Percentiles rank a stretch among this genome's conserved stretches.
These are phyloP conservation scores for Hypoxylon trugodes DNA, from an alignment of 495 filamentous ascomycete genomes.

Conservation along the genomic window DNA sequence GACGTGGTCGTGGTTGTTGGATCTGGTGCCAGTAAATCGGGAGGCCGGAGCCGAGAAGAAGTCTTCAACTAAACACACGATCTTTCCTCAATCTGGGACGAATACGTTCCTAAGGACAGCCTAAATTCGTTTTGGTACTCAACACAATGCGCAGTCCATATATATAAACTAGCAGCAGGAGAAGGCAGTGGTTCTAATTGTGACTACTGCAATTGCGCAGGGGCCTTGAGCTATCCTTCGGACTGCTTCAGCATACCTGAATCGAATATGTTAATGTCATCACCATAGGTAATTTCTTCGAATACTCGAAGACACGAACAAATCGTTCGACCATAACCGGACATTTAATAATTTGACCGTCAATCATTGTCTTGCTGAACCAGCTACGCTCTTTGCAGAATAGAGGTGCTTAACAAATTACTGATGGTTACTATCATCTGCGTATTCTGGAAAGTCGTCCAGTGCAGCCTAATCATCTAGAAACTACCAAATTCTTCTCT, in stretches of 20 bases:
- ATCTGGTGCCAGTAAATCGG: background rate
- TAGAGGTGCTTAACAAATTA: constrained; percentile 10
- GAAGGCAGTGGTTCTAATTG: no score
- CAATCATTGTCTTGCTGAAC: constrained; percentile 15
- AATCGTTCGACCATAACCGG: no score
- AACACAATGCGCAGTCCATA: constrained; percentile 14
- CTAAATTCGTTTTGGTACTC: constrained; percentile 29
- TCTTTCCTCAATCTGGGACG: constrained; percentile 6
- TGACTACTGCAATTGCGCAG: background rate
- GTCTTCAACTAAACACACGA: constrained; percentile 8
- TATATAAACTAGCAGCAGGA: no score
- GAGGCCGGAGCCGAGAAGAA: constrained; percentile 15
- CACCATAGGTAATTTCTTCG: no score
- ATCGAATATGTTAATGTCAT: no score
- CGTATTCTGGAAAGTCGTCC: background rate
- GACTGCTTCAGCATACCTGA: no score
- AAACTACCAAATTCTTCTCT: constrained; percentile 6
- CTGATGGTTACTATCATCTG: constrained; percentile 12
- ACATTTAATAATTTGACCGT: background rate
- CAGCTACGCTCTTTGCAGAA: background rate
- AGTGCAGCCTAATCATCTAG: constrained; percentile 9
- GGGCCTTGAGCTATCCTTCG: no score
- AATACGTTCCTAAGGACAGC: background rate
- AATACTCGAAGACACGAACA: no score
- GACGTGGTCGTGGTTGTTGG: constrained; percentile 26